Conservation (phyloP, 768 basidiomycete genomes). For the Panaeolus cyanescens region DNA sequence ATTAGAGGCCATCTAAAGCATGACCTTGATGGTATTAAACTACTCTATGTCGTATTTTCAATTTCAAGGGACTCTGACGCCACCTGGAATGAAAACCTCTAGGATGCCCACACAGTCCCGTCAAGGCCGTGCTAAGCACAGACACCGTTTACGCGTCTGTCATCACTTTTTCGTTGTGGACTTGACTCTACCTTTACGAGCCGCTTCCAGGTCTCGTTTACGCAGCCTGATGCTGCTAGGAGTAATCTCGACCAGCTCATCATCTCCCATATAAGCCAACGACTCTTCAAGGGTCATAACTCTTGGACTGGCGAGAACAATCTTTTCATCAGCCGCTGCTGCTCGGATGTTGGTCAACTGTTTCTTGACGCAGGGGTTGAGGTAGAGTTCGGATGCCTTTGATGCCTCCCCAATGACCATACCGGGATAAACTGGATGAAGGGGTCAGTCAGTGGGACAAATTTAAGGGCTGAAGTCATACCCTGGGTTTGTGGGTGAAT, state of each 20-base stretch:
- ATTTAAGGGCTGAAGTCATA: conserved; percentile 14
- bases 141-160: too few species aligned
- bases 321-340: conserved; percentile 50
- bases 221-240: conserved; percentile 42
- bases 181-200: conserved; percentile 6
- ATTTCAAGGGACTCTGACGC: neutral
- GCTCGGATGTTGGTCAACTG: conserved; percentile 52
- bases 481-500: conserved; percentile 44
- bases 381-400: conserved; percentile 45
- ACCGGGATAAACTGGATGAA: conserved; percentile 43
- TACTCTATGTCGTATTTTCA: neutral
- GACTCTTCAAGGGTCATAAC: conserved; percentile 48
- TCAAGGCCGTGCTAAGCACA: neutral
- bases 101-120: neutral
- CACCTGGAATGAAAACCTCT: neutral
- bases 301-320: conserved; percentile 44
- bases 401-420: conserved; percentile 55
- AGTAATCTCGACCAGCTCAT: conserved; percentile 51
- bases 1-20: neutral
- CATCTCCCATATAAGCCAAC: conserved; percentile 50
- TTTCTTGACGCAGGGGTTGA: conserved; percentile 51
- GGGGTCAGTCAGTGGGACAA: neutral
- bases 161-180: neutral
- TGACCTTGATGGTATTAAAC: neutral
- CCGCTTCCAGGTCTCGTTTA: conserved; percentile 40